Base-by-base conservation (phyloP, 2,329 filamentous ascomycete genomes). In the Samsoniella hepiali region DNA sequence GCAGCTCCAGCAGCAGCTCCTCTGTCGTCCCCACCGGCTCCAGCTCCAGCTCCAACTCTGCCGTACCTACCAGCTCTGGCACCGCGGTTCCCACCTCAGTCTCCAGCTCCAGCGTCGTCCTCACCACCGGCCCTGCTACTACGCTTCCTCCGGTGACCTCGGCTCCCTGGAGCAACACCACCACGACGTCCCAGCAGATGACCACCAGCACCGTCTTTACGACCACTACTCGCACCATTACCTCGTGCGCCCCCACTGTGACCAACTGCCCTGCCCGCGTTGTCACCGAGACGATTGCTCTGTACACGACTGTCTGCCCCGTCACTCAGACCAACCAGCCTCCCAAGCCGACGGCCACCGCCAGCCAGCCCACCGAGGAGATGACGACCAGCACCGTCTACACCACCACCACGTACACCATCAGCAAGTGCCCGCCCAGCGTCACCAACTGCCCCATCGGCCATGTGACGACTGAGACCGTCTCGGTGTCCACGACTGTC, bases 191-290 rank as follows among this genome's bases (percentile, higher is more conserved):
- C 11, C 54, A 58, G 34, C 44, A 57, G 38, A 63, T 63, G 61
- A 66, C 64, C 31, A 68, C 67, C 63, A 67, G 60, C 57, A 67
- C 62, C 42, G 60, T 66, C 27, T 65, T 50, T 49, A 60, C 62
- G 15, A 68, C 66, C 38, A 63, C 40, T 45, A 64, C 63, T 34
- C 65, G 65, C 60, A 68, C 67, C 31, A 57, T 68, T 32, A 68
- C 64, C 13, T 65, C 63, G 31, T 68, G 67, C 44, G 59, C 65
- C 31, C 65, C 67, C 7, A 62, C 50, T 9, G 61, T 66, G 56
- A 65, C 64, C 34, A 59, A 65, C 60, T 68, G 67, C 63, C 67
- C 65, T 38, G 58, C 58, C 15, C 59, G 63, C 13, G 65, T 67
- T 7, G 65, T 64, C 53, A 66, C 64, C 32, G 59, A 63, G 54